Percentiles rank a stretch among this genome's conserved stretches.
These are phyloP conservation scores for Cyclanthera cordifolia DNA, from an alignment of 306 rosid genomes.

Conservation along the genomic window DNA sequence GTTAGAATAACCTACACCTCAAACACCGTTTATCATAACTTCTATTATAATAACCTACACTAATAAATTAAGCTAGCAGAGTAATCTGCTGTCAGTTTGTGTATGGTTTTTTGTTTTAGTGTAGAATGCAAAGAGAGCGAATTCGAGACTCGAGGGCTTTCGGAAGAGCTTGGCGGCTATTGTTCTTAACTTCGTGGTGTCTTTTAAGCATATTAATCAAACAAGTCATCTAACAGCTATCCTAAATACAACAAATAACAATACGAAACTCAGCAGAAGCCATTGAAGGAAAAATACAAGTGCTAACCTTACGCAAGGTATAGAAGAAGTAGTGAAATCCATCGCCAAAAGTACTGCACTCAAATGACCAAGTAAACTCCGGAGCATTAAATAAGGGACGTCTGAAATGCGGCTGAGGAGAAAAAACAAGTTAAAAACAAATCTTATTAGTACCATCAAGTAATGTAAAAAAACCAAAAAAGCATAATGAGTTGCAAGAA, in stretches of 20 bases:
- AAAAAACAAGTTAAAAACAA: too few species aligned
- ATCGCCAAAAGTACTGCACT: constrained; percentile 77
- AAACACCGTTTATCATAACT: too few species aligned
- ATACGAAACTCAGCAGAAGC: background rate
- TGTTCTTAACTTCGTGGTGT: background rate
- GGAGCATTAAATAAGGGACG: constrained; percentile 65
- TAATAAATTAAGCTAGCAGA: background rate
- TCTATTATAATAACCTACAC: too few species aligned
- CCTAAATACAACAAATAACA: background rate
- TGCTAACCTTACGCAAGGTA: constrained; percentile 64
- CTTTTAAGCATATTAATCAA: background rate
- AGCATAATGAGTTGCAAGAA: constrained; percentile 11
- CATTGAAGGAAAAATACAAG: background rate
- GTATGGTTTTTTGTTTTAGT: background rate
- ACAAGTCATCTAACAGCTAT: background rate
- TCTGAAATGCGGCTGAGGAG: constrained; percentile 78
- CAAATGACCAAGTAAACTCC: constrained; percentile 81
- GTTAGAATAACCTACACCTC: too few species aligned
- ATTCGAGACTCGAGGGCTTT: background rate
- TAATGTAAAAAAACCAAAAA: background rate
- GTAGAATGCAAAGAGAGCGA: background rate
- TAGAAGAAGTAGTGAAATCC: constrained; percentile 83
- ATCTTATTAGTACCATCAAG: background rate
- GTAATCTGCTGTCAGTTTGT: background rate
- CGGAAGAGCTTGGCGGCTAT: background rate